These are phyloP conservation scores for Colletotrichum cordylinicola DNA, from an alignment of 2,329 filamentous ascomycete species.

Conservation along the genomic window DNA sequence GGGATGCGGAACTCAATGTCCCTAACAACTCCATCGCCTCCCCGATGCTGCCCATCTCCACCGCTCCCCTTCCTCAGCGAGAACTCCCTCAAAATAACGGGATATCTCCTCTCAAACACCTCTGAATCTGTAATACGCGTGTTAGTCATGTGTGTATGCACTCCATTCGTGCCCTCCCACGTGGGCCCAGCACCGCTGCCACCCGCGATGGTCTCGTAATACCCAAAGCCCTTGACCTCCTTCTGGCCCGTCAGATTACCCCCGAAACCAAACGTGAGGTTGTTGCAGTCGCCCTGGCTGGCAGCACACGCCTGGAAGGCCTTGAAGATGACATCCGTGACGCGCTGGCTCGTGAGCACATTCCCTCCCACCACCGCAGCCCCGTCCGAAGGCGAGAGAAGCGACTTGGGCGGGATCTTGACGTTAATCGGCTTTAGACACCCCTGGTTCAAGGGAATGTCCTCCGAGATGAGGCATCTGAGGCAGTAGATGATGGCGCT, in stretches of 20 bases:
- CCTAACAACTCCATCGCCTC: conserved; percentile 76
- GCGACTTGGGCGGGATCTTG: conserved; percentile 73
- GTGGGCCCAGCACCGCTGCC: conserved; percentile 73
- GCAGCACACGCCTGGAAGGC: conserved; percentile 83
- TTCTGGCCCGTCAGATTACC: conserved; percentile 43
- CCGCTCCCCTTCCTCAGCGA: conserved; percentile 67
- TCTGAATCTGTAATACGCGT: conserved; percentile 71
- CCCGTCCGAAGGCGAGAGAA: conserved; percentile 77
- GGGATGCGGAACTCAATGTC: conserved; percentile 83
- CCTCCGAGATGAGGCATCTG: conserved; percentile 78
- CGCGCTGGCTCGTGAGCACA: conserved; percentile 57
- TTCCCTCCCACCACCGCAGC: conserved; percentile 86
- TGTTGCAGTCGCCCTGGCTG: conserved; percentile 82
- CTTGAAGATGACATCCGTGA: conserved; percentile 58
- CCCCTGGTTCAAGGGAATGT: conserved; percentile 85
- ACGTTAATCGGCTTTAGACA: conserved; percentile 79
- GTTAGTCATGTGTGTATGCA: conserved; percentile 71
- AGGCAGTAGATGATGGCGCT: conserved; percentile 89
- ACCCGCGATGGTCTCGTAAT: conserved; percentile 66
- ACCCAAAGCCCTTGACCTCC: conserved; percentile 47
- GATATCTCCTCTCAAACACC: conserved; percentile 61
- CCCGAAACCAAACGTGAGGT: conserved; percentile 81
- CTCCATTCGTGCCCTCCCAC: conserved; percentile 48
- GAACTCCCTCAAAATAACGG: conserved; percentile 76
- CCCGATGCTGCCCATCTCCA: conserved; percentile 69